Base-by-base conservation (phyloP, 1,284 basidiomycete genomes). In the Apiotrichum veenhuisii region DNA sequence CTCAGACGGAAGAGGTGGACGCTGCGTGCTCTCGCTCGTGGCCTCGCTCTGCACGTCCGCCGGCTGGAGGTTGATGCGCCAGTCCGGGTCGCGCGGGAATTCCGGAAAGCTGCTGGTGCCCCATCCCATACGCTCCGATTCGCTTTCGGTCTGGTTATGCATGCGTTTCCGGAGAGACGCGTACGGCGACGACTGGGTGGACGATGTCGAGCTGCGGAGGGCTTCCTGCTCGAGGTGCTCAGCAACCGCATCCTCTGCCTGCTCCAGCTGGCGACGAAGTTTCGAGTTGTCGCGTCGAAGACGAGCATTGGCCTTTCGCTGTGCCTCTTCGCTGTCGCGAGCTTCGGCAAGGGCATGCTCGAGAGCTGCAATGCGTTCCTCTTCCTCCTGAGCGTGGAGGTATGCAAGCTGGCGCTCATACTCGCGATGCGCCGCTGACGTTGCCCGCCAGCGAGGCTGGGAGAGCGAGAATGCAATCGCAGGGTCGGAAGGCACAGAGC, bases 261-360 rank as follows among this genome's bases (percentile, higher is more conserved):
- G 56, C 27, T 69, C 59, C 22, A 69, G 63, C 41, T 70, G 66
- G 12, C 66, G 58, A 36, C 68, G 63, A 25, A 72, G 62, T 54
- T 69, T 69, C 4, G 67, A 61, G 33, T 70, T 54, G 23, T 74
- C 71, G 45, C 58, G 65, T 18, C 64, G 60, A 37, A 72, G 58
- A 27, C 72, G 61, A 0, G 70, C 68, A 0, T 64, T 68, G 1
- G 66, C 55, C 44, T 70, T 74, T 15, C 72, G 45, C 49, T 72
- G 70, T 11, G 42, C 55, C 38, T 74, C 72, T 38, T 74, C 72
- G 10, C 69, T 57, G 11, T 69, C 70, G 11, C 61, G 59, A 4
- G 72, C 69, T 25, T 74, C 72, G 23, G 59, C 50, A n/a, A 74
- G 55, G 9, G 69, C 68, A n/a, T 59, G 51, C 46, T 74, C 72